phyloP scores from a whole-genome alignment of 2,329 filamentous ascomycete species.

The Colletotrichum theobromicola region DNA sequence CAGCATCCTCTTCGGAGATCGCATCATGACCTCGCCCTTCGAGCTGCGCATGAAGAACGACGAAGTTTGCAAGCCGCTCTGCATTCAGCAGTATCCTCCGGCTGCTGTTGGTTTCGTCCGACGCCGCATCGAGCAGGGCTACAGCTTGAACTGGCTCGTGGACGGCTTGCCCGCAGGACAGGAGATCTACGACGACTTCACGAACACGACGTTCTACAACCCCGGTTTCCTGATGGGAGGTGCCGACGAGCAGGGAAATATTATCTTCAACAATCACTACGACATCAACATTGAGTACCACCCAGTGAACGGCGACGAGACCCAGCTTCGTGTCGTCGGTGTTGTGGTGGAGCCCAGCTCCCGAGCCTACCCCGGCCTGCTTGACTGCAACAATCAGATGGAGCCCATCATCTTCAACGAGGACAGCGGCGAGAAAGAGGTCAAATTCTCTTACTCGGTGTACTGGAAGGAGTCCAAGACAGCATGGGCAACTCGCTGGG shows the following conservation, averaged over 20 bases:
- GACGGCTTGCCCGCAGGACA: conserved; percentile 94
- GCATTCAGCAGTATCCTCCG: conserved; percentile 67
- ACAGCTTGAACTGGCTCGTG: conserved; percentile 94
- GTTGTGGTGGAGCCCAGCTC: conserved; percentile 88
- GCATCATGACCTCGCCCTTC: conserved; percentile 96
- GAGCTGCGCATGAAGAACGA: conserved; percentile 86
- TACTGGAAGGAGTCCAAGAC: conserved; percentile 86
- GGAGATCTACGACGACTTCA: conserved; percentile 76
- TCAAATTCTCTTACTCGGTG: conserved; percentile 91
- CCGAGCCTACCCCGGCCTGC: conserved; percentile 59
- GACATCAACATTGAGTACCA: conserved; percentile 95
- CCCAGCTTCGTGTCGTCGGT: conserved; percentile 87
- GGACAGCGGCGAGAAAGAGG: conserved; percentile 52
- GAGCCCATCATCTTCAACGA: conserved; percentile 67
- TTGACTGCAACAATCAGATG: conserved; percentile 67
- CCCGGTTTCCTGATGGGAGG: conserved; percentile 85
- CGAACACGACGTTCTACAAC: conserved; percentile 82
- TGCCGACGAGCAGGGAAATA: conserved; percentile 58
- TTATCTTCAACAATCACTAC: conserved; percentile 89
- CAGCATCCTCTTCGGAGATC: conserved; percentile 95
- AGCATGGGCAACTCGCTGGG: conserved; percentile 96
- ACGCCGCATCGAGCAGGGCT: conserved; percentile 79
- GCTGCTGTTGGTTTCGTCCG: conserved; percentile 81
- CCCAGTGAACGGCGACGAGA: conserved; percentile 67
- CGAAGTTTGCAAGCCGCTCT: conserved; percentile 85